These are phyloP conservation scores for Phaeosphaeriaceae sp. DNA, from an alignment of 2,329 filamentous ascomycete genomes.

Conservation along the genomic window DNA sequence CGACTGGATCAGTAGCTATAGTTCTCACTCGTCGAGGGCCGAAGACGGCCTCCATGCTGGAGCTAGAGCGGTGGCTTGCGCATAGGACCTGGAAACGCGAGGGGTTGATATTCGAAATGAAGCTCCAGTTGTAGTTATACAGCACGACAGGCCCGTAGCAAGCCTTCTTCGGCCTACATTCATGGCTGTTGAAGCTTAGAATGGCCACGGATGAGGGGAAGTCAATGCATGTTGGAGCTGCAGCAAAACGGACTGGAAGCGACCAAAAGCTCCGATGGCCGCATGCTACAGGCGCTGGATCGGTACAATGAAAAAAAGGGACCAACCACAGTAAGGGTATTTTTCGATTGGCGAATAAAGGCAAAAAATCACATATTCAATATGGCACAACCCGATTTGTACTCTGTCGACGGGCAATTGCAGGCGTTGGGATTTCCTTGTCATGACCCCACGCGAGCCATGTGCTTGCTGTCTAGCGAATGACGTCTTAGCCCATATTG, in stretches of 20 bases:
- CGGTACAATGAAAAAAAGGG: neutral
- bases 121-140: constrained; percentile 13
- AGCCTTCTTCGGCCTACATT: constrained; percentile 10
- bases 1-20: constrained; percentile 13
- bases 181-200: constrained; percentile 28
- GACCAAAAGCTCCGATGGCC: constrained; percentile 15
- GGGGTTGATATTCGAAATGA: neutral
- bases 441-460: constrained; percentile 1
- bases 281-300: neutral
- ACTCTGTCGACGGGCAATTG: neutral
- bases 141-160: constrained; percentile 11
- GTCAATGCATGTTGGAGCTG: constrained; percentile 8
- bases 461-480: neutral
- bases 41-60: constrained; percentile 66
- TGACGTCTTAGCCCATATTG: constrained; percentile 19
- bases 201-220: constrained; percentile 19
- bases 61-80: constrained; percentile 44
- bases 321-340: constrained; percentile 4
- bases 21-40: constrained; percentile 64
- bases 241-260: constrained; percentile 11
- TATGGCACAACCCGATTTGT: no score
- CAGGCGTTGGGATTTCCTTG: neutral
- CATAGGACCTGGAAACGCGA: constrained; percentile 11
- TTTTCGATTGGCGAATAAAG: constrained; percentile 1
- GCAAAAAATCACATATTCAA: neutral